Base-by-base conservation (phyloP, 1,139 yeast genomes). In the Scheffersomyces cryptocercus region DNA sequence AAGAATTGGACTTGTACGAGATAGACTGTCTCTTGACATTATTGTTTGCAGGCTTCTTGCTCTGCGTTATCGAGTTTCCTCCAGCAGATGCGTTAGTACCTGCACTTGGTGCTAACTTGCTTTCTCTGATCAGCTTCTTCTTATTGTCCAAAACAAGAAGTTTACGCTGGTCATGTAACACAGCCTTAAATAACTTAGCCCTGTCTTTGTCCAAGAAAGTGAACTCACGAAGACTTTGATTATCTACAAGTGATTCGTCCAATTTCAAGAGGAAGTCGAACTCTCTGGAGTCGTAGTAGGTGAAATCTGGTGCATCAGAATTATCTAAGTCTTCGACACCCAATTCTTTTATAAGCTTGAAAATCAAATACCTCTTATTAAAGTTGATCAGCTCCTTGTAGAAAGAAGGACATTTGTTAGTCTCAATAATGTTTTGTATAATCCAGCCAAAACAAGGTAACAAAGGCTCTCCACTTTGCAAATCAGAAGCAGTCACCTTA, bases 391-490 rank as follows among this genome's bases (percentile, higher is more conserved):
- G 50, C 4, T 50, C 48, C 34, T 58, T 53, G 48, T 60, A 58
- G 53, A 61, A 73, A 26, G 66, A 69, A 13, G 76, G 69, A 35
- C 71, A 61, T 43, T 56, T 66, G 50, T 70, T 70, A 3, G 68
- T 59, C 31, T 66, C 72, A 35, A 74, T 51, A 40, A 74, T 60
- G 47, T 73, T 73, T 45, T 74, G 78, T 41, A 75, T 70, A 15
- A 75, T 64, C 80, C 79, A 74, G 8, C 98, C 97, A 51, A 90
- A 81, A 59, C 97, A 91, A 2, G 97, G 95, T n/a, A 74, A 63
- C 38, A 73, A 63, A 1, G 76, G 75, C 42, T 73, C 79, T 20
- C 62, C 53, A 28, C 60, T 64, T 28, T 55, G 50, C 39, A 73
- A 61, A 41, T 70, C 77, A 3, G 56, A 44, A 1, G 53, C 40